These are phyloP conservation scores for Solanum arcanum DNA, from an alignment of 257 asterid genomes.

Conservation along the genomic window DNA sequence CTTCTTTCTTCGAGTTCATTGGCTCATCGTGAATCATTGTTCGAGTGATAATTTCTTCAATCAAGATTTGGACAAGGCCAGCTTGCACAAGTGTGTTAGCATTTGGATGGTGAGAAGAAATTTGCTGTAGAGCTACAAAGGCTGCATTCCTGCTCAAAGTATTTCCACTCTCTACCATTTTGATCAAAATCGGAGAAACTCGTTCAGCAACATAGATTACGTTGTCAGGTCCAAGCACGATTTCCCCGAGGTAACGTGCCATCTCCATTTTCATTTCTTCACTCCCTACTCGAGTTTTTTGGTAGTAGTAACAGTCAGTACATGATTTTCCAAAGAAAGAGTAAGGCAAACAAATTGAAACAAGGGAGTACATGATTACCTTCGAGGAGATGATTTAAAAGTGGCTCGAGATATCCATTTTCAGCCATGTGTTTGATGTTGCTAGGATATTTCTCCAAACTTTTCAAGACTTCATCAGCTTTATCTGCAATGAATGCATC, in stretches of 20 bases:
- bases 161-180: conserved; percentile 47
- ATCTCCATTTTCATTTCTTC: conserved; percentile 55
- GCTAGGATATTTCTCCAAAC: conserved; percentile 43
- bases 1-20: conserved; percentile 41
- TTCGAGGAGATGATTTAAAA: conserved; percentile 44
- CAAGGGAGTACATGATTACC: conserved; percentile 17
- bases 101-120: conserved; percentile 41
- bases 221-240: conserved; percentile 41
- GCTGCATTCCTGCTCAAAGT: conserved; percentile 47
- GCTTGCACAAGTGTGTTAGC: conserved; percentile 41
- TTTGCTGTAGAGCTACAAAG: conserved; percentile 54
- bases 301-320: neutral
- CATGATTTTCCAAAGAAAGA: neutral
- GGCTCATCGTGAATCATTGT: conserved; percentile 27
- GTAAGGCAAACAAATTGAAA: neutral
- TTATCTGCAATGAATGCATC: conserved; percentile 48
- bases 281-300: conserved; percentile 29
- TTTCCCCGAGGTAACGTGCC: conserved; percentile 58
- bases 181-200: conserved; percentile 55
- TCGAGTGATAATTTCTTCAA: conserved; percentile 52
- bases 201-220: conserved; percentile 46
- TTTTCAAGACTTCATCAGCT: conserved; percentile 46
- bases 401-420: conserved; percentile 68
- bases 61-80: conserved; percentile 47
- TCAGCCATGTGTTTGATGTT: conserved; percentile 85